These are phyloP conservation scores for Jatropha multifida DNA, from an alignment of 441 rosid genomes.

Conservation along the genomic window DNA sequence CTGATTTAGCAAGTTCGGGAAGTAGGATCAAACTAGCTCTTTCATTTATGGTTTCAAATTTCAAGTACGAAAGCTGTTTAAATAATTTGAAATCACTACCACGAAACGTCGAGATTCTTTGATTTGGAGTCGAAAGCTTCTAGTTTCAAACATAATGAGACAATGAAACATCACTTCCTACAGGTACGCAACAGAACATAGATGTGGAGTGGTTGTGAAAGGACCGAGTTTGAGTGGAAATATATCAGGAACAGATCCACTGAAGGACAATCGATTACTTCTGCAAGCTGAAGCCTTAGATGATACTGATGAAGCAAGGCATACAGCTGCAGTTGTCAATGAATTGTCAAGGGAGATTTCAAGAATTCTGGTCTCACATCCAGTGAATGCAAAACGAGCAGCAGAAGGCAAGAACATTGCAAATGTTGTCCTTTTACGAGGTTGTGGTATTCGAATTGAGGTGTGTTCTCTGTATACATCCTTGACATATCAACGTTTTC, in stretches of 20 bases:
- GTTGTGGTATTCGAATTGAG: constrained; percentile 95
- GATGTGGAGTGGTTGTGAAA: constrained; percentile 96
- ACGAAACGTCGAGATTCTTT: neutral
- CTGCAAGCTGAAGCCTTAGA: constrained; percentile 76
- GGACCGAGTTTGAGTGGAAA: constrained; percentile 89
- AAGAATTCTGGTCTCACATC: constrained; percentile 67
- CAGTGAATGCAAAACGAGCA: constrained; percentile 65
- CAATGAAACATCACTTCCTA: constrained; percentile 6
- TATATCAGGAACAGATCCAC: constrained; percentile 96
- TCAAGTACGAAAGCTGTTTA: neutral
- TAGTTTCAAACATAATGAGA: constrained; percentile 13
- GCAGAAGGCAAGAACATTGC: constrained; percentile 83
- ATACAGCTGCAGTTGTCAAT: constrained; percentile 80
- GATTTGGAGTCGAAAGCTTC: neutral
- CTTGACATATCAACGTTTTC: constrained; percentile 2
- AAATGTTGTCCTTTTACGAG: constrained; percentile 85
- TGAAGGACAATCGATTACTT: constrained; percentile 84
- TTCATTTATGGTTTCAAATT: neutral
- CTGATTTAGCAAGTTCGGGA: neutral
- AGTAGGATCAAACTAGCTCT: neutral
- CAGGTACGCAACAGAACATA: constrained; percentile 95
- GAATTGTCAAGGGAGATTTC: constrained; percentile 83
- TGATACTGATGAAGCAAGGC: constrained; percentile 78
- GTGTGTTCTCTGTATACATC: constrained; percentile 33
- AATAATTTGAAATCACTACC: neutral